These are phyloP conservation scores for Epichloe sp. DNA, from an alignment of 2,329 filamentous ascomycete species.

Conservation along the genomic window DNA sequence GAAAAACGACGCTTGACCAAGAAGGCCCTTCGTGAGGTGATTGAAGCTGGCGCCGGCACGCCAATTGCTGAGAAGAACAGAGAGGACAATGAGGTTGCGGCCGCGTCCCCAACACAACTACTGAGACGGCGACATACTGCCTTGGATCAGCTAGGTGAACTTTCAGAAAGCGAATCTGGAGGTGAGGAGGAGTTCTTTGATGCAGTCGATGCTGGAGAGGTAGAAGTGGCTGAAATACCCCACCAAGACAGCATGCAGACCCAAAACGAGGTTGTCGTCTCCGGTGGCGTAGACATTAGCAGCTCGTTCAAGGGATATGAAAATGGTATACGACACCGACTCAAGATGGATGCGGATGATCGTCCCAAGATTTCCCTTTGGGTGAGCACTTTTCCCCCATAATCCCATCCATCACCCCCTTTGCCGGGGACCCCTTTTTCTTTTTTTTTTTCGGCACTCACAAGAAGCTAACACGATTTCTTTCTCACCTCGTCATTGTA, in stretches of 20 bases:
- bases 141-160: slow-evolving; percentile 56
- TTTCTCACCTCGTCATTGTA: slow-evolving; percentile 21
- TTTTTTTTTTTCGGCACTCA: too few species aligned
- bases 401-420: too few species aligned
- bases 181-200: slow-evolving; percentile 94
- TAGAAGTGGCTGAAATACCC: slow-evolving; percentile 63
- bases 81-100: slow-evolving; percentile 19
- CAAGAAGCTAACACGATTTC: neutral
- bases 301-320: slow-evolving; percentile 83
- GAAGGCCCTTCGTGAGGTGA: slow-evolving; percentile 72
- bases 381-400: slow-evolving; percentile 43
- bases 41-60: slow-evolving; percentile 39
- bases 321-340: slow-evolving; percentile 62
- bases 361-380: slow-evolving; percentile 89
- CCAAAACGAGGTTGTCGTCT: slow-evolving; percentile 27
- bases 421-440: too few species aligned
- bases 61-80: slow-evolving; percentile 16
- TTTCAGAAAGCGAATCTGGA: slow-evolving; percentile 71
- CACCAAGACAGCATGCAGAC: slow-evolving; percentile 27
- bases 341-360: slow-evolving; percentile 86
- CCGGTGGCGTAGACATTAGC: slow-evolving; percentile 49
- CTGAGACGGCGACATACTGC: slow-evolving; percentile 47
- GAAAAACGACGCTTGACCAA: slow-evolving; percentile 83
- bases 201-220: slow-evolving; percentile 83
- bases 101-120: slow-evolving; percentile 27